Evolutionary conservation across 345 rosid species (phyloP).

Genomic region (Viola odorata): DNA sequence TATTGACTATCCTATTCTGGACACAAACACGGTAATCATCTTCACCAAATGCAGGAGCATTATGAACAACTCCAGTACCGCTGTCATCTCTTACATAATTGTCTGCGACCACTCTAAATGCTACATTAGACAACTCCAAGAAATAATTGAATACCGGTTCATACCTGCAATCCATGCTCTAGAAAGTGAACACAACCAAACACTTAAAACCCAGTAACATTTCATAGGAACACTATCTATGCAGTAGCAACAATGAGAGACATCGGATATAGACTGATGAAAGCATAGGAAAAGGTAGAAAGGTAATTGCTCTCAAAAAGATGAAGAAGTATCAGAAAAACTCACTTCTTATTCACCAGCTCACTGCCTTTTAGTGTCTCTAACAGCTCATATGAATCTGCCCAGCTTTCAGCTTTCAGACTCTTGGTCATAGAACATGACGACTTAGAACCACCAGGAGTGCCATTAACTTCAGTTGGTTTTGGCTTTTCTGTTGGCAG

Average conservation of each 20-base stretch:
- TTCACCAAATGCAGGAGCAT: conserved; percentile 99
- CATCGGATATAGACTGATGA: no score
- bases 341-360: conserved; percentile 78
- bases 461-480: conserved; percentile 36
- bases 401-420: conserved; percentile 46
- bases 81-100: conserved; percentile 88
- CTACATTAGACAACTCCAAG: conserved; percentile 56
- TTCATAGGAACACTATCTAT: no score
- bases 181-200: no score
- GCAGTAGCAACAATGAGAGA: no score
- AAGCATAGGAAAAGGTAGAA: no score
- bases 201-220: no score
- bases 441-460: conserved; percentile 44
- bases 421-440: conserved; percentile 53
- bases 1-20: conserved; percentile 50
- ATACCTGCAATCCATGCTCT: conserved; percentile 41
- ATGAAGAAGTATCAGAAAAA: neutral
- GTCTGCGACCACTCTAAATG: conserved; percentile 86
- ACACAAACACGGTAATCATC: conserved; percentile 96
- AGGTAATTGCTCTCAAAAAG: no score
- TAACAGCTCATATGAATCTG: conserved; percentile 57
- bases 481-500: conserved; percentile 83
- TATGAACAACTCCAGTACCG: conserved; percentile 96
- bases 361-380: conserved; percentile 60
- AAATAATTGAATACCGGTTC: conserved; percentile 84